These are phyloP conservation scores for Nidularia sp. DNA, from an alignment of 768 basidiomycete genomes.

Conservation along the genomic window DNA sequence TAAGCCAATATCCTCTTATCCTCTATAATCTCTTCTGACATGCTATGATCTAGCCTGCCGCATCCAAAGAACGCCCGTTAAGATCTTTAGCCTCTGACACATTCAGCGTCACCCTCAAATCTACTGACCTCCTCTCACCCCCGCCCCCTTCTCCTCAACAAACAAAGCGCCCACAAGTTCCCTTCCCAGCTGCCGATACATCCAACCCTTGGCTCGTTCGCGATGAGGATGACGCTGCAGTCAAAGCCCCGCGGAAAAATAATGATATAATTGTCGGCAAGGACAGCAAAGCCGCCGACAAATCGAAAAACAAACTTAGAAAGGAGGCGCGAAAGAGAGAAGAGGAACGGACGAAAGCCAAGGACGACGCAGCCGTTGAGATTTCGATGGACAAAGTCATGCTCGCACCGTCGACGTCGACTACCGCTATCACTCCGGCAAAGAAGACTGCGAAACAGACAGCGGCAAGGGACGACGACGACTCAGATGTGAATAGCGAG, in stretches of 20 bases:
- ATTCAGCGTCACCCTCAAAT: slow-evolving; percentile 67
- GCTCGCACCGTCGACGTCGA: slow-evolving; percentile 6
- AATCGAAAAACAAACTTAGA: slow-evolving; percentile 71
- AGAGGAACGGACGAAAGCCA: slow-evolving; percentile 53
- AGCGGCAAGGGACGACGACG: slow-evolving; percentile 31
- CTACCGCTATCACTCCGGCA: slow-evolving; percentile 35
- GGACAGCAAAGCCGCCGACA: slow-evolving; percentile 52
- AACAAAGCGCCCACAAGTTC: slow-evolving; percentile 6
- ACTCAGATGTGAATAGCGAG: slow-evolving; percentile 60
- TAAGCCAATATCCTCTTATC: slow-evolving; percentile 10
- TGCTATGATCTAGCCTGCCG: too few species aligned
- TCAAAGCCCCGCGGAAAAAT: slow-evolving; percentile 59
- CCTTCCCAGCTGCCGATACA: slow-evolving; percentile 11
- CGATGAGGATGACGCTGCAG: slow-evolving; percentile 16
- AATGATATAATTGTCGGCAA: slow-evolving; percentile 75
- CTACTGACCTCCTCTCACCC: slow-evolving; percentile 43
- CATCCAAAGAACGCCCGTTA: slow-evolving; percentile 6
- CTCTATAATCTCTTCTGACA: too few species aligned
- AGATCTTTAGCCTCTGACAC: slow-evolving; percentile 44
- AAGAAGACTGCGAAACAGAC: slow-evolving; percentile 35
- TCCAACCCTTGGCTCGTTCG: slow-evolving; percentile 82
- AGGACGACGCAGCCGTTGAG: slow-evolving; percentile 78
- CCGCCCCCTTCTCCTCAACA: slow-evolving; percentile 25
- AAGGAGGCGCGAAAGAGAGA: slow-evolving; percentile 56
- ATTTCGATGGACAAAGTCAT: slow-evolving; percentile 60